Percentiles rank a stretch among this genome's conserved stretches.
These are phyloP conservation scores for Alternaria viburni DNA, from an alignment of 2,329 filamentous ascomycete genomes.

Conservation along the genomic window DNA sequence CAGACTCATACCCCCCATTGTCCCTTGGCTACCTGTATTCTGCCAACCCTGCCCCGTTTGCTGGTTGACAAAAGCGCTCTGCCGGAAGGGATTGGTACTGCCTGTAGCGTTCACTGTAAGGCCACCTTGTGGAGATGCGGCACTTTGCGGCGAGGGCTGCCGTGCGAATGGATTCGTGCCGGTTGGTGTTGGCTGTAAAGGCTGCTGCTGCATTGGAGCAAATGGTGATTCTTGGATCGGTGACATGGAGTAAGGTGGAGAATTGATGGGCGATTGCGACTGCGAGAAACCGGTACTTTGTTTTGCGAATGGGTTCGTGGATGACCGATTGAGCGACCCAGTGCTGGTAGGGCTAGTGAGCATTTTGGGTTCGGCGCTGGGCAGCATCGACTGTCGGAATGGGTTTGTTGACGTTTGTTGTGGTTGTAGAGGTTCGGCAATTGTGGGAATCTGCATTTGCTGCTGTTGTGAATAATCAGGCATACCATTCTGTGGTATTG, in stretches of 20 bases:
- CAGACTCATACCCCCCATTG: conserved; percentile 74
- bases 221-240: conserved; percentile 43
- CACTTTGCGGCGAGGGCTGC: conserved; percentile 52
- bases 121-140: conserved; percentile 35
- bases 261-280: conserved; percentile 32
- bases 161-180: conserved; percentile 76
- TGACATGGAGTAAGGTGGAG: conserved; percentile 36
- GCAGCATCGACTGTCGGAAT: conserved; percentile 89
- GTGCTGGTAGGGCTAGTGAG: conserved; percentile 40
- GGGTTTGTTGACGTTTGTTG: conserved; percentile 77
- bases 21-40: conserved; percentile 71
- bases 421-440: conserved; percentile 54
- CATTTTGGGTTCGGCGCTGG: conserved; percentile 39
- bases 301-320: conserved; percentile 88
- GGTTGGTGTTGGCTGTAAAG: conserved; percentile 64
- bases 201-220: conserved; percentile 44
- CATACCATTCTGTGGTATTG: conserved; percentile 59
- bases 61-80: conserved; percentile 89
- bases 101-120: conserved; percentile 78
- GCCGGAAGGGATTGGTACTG: conserved; percentile 92
- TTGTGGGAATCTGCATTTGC: conserved; percentile 37
- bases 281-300: conserved; percentile 46
- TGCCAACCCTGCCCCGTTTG: conserved; percentile 90
- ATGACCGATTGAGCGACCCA: conserved; percentile 63
- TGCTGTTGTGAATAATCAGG: conserved; percentile 53